Evolutionary conservation across 73 alveolate species (phyloP).

Genomic region (Paramecium sonneborni): DNA sequence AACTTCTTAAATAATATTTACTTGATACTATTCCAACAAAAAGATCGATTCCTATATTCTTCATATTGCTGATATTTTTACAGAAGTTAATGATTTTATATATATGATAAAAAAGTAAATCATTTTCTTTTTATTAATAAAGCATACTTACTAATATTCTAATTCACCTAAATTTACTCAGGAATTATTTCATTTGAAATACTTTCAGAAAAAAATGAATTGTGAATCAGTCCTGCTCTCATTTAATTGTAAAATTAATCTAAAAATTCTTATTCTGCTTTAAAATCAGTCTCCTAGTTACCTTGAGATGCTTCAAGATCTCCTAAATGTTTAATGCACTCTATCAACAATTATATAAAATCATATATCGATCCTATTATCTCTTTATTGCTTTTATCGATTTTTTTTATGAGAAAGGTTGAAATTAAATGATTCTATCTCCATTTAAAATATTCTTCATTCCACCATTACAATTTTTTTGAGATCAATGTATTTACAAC

Average conservation of each 20-base stretch:
- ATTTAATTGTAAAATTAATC: not conserved
- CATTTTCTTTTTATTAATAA: not conserved
- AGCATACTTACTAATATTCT: not conserved
- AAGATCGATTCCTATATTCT: slow-evolving; percentile 15
- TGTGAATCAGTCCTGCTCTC: not conserved
- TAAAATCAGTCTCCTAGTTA: not conserved
- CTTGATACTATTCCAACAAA: slow-evolving; percentile 1
- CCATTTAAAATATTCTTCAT: slow-evolving; percentile 41
- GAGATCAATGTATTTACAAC: not conserved
- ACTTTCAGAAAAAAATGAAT: not conserved
- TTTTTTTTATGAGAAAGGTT: not conserved
- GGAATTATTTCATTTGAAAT: not conserved
- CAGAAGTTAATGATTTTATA: not conserved
- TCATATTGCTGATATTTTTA: not conserved
- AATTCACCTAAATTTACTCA: not conserved
- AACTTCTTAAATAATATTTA: not conserved
- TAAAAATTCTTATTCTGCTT: not conserved
- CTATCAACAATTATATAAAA: not conserved
- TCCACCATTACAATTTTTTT: not conserved
- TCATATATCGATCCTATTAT: not conserved
- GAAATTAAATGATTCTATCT: slow-evolving; percentile 3
- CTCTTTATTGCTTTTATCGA: not conserved
- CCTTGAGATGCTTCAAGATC: not conserved
- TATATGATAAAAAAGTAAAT: not conserved
- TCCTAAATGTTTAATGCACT: not conserved